Evolutionary conservation across 176 grass and related monocot genomes (phyloP), one percentile per base, ranked within the genome.

Genomic region (Calamus simplicifolius): DNA sequence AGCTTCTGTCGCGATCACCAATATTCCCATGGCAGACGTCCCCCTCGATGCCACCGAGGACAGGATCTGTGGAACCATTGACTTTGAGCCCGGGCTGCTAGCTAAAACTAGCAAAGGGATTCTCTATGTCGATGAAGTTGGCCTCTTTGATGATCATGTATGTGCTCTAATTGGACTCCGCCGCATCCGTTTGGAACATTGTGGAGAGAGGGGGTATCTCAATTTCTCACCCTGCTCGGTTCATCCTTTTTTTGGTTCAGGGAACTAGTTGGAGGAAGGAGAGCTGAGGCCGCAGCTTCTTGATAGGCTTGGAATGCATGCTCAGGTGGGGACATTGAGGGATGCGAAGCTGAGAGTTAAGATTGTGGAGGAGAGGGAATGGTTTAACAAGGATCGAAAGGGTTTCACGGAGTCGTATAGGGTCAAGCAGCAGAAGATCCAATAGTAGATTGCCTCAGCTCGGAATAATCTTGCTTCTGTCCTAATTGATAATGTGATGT

Each of bases 131-230:
- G 87, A 97, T 28, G 93, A 97, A 75, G 93, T 91, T 18, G 91
- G 91, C 58, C 59, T 97, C 57, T 54, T 97, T 4, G 93, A 97
- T 15, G 93, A 97, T 72, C 93, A 97, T 97, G 3, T 87, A 97
- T 19, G 87, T 97, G 62, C 68, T 97, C 70, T 82, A n/a, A n/a
- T n/a, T 97, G 29, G 87, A 98, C 60, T 58, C 93, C 0, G 93
- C 93, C 0, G 93, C 93, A 1, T 98, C 93, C 0, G 93, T 87
- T 0, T 98, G 93, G 93, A 98, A 98, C 81, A 98, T 84, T 0
- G 87, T 98, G 3, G 93, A 98, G 84, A 84, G 93, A 58, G 93
- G 92, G 82, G 93, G 93, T 16, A 98, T 98, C 63, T 98, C 93
- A 25, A 98, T 98, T 16, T 98, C 93, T 50, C 93, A 98, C 70